These are phyloP conservation scores for Penicillium herquei DNA, from an alignment of 495 filamentous ascomycete genomes.

Conservation along the genomic window DNA sequence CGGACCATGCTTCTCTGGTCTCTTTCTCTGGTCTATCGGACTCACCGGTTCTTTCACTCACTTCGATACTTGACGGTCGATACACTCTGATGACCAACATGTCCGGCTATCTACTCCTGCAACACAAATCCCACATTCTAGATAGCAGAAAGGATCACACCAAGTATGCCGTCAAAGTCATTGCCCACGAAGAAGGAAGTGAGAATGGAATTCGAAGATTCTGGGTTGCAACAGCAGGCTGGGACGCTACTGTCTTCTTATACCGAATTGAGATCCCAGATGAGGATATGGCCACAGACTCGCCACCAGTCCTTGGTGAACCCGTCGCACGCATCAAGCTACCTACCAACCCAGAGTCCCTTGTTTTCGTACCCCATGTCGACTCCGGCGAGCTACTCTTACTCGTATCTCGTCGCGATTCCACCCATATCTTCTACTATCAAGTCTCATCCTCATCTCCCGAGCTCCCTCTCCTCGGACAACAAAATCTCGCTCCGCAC, in stretches of 20 bases:
- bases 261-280: conserved; percentile 37
- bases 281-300: conserved; percentile 2
- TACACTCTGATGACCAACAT: conserved; percentile 54
- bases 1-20: conserved; percentile 21
- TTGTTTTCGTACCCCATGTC: conserved; percentile 53
- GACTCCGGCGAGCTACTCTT: conserved; percentile 46
- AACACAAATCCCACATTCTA: conserved; percentile 36
- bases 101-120: conserved; percentile 59
- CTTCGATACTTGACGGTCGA: conserved; percentile 29
- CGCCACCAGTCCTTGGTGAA: conserved; percentile 22
- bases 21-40: conserved; percentile 49
- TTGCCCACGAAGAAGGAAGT: conserved; percentile 32
- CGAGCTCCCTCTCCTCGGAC: conserved; percentile 45
- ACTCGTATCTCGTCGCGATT: conserved; percentile 59
- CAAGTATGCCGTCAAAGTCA: conserved; percentile 62
- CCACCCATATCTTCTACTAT: conserved; percentile 62
- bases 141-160: conserved; percentile 55
- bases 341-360: conserved; percentile 60
- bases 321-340: conserved; percentile 50
- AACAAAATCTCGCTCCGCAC: conserved; percentile 62
- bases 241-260: conserved; percentile 59
- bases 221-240: conserved; percentile 63
- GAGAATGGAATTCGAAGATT: conserved; percentile 7
- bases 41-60: conserved; percentile 57
- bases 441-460: conserved; percentile 11